Base-by-base conservation (phyloP, 163 green algal species). In the Scenedesmus sp. region DNA sequence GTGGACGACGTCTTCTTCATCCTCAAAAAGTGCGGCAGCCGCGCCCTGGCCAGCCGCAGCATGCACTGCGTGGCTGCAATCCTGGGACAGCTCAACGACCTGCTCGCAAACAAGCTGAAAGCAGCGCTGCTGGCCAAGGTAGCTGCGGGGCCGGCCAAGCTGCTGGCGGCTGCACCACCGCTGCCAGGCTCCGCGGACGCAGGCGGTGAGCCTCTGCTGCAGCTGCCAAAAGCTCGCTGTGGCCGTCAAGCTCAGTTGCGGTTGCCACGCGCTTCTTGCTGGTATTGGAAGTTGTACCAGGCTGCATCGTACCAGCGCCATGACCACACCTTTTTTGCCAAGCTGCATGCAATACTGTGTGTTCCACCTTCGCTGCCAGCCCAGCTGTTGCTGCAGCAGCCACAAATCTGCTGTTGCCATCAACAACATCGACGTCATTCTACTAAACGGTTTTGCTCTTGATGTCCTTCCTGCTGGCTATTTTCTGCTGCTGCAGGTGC, bases 1-100 rank as follows among this genome's bases (percentile, higher is more conserved):
- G 98, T 99, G 89, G 98, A 99, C 92, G 98, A 99, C 87, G 95
- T 97, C 0, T 99, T 99, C 92, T 99, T 97, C 96, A 97, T 99
- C 60, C 95, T 99, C 64, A 94, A 97, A 57, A 98, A 98, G 93
- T 98, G 95, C 76, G 95, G 94, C 52, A 93, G 94, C 23, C 95
- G 98, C 8, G 97, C 97, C 3, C 94, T 99, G 46, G 94, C 96
- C 23, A 98, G 96, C 0, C 94, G 83, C 34, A 97, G 94, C 86
- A 94, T 97, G 64, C 97, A 97, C 82, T 96, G 93, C 66, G 92
- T 94, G 3, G 95, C 93, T 13, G 96, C 97, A 18, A 92, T 98
- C 60, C 92, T 99, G 59, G 95, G 95, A 56, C 95, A 97, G 91
- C 83, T 97, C 23, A 98, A 98, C 94, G 97, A 96, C 62, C 60